Evolutionary conservation across 768 basidiomycete genomes (phyloP), one percentile per base, ranked within the genome.

Genomic region (Boletus sp.): DNA sequence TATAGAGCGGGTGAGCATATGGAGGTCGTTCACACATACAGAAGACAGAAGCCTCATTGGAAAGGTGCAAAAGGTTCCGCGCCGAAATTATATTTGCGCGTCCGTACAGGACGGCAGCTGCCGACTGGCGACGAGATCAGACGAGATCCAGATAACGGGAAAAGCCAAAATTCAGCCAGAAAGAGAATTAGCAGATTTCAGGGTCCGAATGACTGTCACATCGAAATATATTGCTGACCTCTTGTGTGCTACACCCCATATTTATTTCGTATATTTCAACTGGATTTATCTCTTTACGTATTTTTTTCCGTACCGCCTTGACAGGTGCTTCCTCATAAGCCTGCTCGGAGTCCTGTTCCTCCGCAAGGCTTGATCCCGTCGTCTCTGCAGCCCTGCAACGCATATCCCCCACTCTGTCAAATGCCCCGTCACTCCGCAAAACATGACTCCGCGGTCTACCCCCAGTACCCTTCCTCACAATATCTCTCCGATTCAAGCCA

Each of bases 271-370:
- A 36, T 66, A 66, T 65, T 67, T 57, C 36, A 48, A 39, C 50
- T 42, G 57, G 35, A 56, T 56, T 53, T 55, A 58, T 55, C 49
- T n/a, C 44, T 17, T 72, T 72, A 73, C 72, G 72, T 72, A 70
- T 72, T 73, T 64, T 67, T 69, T 67, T 62, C 57, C 57, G 71
- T 73, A 72, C 71, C 47, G 71, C 71, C 71, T 73, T 65, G 70
- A 73, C 65, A 65, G 60, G 58, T 71, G 59, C 60, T 62, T 67
- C 70, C 71, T 71, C 70, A 73, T 73, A 71, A 71, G 47, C 70
- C 65, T 60, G 40, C 60, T 61, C 60, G 58, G 67, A 59, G 47
- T 68, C 32, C 44, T 57, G 41, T 59, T 62, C 52, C 58, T 65
- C 66, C 66, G 58, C 66, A 69, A 63, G 49, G 48, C 57, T 66